These are phyloP conservation scores for Phialocephala subalpina DNA, from an alignment of 2,329 filamentous ascomycete species.

Conservation along the genomic window DNA sequence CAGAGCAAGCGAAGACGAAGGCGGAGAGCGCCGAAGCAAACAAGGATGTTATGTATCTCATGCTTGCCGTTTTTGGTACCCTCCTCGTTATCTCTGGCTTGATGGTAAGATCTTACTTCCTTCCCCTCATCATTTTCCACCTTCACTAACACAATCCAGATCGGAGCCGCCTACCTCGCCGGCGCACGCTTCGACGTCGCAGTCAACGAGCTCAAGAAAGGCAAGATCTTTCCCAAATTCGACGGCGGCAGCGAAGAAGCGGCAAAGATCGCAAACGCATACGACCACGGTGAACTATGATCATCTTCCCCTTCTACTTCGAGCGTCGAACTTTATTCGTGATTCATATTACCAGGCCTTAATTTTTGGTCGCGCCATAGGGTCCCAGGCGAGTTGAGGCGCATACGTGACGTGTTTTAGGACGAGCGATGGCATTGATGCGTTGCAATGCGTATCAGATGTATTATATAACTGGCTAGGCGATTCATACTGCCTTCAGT, in stretches of 20 bases:
- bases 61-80: constrained; percentile 71
- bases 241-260: constrained; percentile 29
- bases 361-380: background rate
- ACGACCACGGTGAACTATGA: constrained; percentile 41
- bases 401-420: background rate
- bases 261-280: constrained; percentile 39
- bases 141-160: constrained; percentile 55
- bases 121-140: background rate
- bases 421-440: background rate
- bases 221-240: constrained; percentile 47
- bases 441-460: background rate
- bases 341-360: constrained; percentile 10
- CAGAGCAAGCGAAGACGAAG: constrained; percentile 15
- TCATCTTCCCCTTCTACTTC: constrained; percentile 1
- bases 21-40: constrained; percentile 55
- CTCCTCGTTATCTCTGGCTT: constrained; percentile 73
- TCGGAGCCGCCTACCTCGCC: constrained; percentile 79
- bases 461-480: constrained; percentile 17
- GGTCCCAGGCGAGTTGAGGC: constrained; percentile 1
- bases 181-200: constrained; percentile 85
- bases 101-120: constrained; percentile 69
- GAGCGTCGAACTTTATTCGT: background rate
- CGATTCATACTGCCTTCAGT: background rate
- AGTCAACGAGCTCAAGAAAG: constrained; percentile 59
- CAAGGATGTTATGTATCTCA: constrained; percentile 67